Conservation (phyloP, 1,139 yeast species). For the Yamadazyma atmosphaerica region DNA sequence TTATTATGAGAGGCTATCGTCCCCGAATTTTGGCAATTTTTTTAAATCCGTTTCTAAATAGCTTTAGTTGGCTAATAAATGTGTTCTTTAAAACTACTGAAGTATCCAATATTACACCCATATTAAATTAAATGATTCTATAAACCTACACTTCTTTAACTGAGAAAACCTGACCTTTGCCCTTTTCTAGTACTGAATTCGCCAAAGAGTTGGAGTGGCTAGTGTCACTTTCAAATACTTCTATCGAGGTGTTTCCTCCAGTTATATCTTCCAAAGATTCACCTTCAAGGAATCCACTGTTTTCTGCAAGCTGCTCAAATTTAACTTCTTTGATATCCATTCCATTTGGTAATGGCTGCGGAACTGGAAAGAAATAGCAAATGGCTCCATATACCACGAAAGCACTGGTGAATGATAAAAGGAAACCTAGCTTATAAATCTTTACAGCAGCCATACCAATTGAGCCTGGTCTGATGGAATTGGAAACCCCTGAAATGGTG, state of each 20-base stretch:
- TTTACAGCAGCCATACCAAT: constrained; percentile 10
- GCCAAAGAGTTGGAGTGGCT: neutral
- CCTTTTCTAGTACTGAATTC: neutral
- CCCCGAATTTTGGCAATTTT: constrained; percentile 13
- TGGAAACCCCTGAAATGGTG: constrained; percentile 12
- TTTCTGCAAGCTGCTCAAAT: constrained; percentile 10
- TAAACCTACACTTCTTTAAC: neutral
- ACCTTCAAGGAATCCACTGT: constrained; percentile 10
- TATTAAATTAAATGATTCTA: neutral
- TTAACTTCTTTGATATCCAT: constrained; percentile 7
- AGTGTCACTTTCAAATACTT: neutral
- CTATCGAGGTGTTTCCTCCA: neutral
- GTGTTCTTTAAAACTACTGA: too few species aligned
- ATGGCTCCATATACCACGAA: constrained; percentile 9
- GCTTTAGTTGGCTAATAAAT: too few species aligned
- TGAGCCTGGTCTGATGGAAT: constrained; percentile 13
- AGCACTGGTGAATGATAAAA: constrained; percentile 10
- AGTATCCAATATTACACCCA: too few species aligned
- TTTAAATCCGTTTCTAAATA: too few species aligned
- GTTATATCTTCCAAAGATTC: constrained; percentile 9
- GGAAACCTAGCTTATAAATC: constrained; percentile 12
- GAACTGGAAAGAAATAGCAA: constrained; percentile 8
- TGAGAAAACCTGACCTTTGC: neutral
- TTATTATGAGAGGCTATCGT: constrained; percentile 20
- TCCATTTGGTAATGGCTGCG: constrained; percentile 7